Base-by-base conservation (phyloP, 169 alveolate genomes). In the Plasmodium malariae region DNA sequence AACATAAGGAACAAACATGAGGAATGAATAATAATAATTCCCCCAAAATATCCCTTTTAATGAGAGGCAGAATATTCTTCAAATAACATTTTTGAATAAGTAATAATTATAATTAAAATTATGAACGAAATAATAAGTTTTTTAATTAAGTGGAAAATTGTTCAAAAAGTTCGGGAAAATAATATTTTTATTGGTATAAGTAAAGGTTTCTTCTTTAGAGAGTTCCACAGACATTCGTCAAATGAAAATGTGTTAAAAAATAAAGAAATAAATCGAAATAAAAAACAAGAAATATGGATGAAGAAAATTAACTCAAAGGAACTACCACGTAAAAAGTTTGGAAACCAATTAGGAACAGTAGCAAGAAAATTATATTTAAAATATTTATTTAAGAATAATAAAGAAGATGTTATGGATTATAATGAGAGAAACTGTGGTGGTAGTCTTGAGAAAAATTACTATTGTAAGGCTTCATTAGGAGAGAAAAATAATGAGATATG, bases 291-390 rank as follows among this genome's bases (percentile, higher is more conserved):
- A 37, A 17, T 24, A 54, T 86, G 92, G 92, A 40, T 86, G 80
- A 86, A 86, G 40, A 86, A 70, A 37, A 69, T 86, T 21, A 57
- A 86, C 51, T 65, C 36, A 34, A 86, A 57, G 59, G 69, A 86
- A 57, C 37, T 86, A 49, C 86, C 87, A 62, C 87, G 76, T 36
- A 86, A 86, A 24, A 86, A 69, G 43, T 86, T 40, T 86, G 92
- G 92, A 86, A 86, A 86, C 48, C 54, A 86, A 70, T 70, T 86
- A 72, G 92, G 92, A 57, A 69, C 87, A 55, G 73, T 86, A 12
- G 92, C 92, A 43, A 68, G 70, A 70, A 32, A 57, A 45, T 32
- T 55, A 43, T 86, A 86, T 70, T 40, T 86, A 36, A 55, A 26
- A 34, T 36, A 19, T 69, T 30, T 60, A 26, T 43, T 21, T 17